Conservation (phyloP, 139 green algal species). For the Picochlorum sp. region DNA sequence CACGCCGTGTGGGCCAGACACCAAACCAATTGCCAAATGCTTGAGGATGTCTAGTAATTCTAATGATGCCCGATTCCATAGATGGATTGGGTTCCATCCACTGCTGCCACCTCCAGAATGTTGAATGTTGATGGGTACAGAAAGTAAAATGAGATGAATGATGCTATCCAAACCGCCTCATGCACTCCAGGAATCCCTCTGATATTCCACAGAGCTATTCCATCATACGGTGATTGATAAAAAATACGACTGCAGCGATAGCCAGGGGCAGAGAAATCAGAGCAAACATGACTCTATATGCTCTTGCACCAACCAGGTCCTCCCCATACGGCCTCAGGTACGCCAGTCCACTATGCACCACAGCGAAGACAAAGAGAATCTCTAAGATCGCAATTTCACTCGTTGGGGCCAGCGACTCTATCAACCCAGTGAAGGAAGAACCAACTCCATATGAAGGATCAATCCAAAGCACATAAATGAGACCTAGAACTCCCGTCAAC, state of each 20-base stretch:
- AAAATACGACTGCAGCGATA: constrained; percentile 82
- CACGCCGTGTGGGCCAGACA: constrained; percentile 84
- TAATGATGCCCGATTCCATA: constrained; percentile 96
- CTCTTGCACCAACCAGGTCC: constrained; percentile 72
- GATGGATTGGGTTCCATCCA: constrained; percentile 94
- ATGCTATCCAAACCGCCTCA: constrained; percentile 72
- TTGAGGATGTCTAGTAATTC: constrained; percentile 80
- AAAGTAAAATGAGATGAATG: constrained; percentile 96
- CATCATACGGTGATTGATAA: constrained; percentile 96
- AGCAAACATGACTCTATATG: constrained; percentile 90
- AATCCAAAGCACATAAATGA: constrained; percentile 82
- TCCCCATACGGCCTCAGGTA: constrained; percentile 70
- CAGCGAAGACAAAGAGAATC: constrained; percentile 79
- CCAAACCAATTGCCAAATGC: constrained; percentile 72
- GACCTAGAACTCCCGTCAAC: constrained; percentile 61
- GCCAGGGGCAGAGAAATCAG: constrained; percentile 79
- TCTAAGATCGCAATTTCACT: constrained; percentile 61
- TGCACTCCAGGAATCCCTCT: constrained; percentile 68
- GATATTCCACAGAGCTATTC: constrained; percentile 77
- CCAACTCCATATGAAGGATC: constrained; percentile 56
- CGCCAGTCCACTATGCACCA: constrained; percentile 82
- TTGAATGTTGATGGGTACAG: constrained; percentile 99
- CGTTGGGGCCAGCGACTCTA: constrained; percentile 37
- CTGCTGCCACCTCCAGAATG: constrained; percentile 89
- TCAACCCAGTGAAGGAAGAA: constrained; percentile 47